Base-by-base conservation (phyloP, 1,284 basidiomycete species). In the Cystobasidiaceae sp. region DNA sequence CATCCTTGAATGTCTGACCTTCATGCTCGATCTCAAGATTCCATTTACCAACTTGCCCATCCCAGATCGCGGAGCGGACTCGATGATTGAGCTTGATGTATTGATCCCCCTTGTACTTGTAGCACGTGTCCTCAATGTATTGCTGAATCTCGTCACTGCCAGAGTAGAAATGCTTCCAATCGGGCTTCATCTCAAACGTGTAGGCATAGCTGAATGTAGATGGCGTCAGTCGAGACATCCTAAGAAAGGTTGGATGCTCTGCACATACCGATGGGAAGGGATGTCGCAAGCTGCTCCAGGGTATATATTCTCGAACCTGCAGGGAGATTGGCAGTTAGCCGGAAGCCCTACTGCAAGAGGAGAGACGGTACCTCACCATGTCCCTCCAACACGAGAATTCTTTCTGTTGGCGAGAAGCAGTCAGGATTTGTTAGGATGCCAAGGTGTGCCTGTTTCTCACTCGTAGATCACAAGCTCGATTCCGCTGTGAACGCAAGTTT, bases 211-310 rank as follows among this genome's bases (percentile, higher is more conserved):
- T 41, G 34, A n/a, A 28, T 21, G 11, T 4, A 15, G 6, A 19
- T 41, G 25, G n/a, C 9, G 19, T 70, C 64, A 71, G 71, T 56
- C 73, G 73, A 6, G 19, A n/a, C 2, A n/a, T 30, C 7, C 15
- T 4, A 27, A 30, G 27, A 30, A 50, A 32, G n/a, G 17, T 32
- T 8, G 19, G 25, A 30, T 3, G 8, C 48, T 4, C 9, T 50
- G 5, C 5, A 30, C 48, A 32, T 5, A 50, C 39, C 69, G 65
- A 67, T 73, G 68, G 6, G 71, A 73, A 7, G 73, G 73, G 37
- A 74, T 71, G 50, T 75, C 74, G 55, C 73, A 74, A n/a, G 68
- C 61, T 45, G 69, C 69, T 25, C 61, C 51, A 30, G 37, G 61
- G 45, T 63, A 61, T 8, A 61, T 34, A 25, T 61, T 61, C 41